phyloP scores from a whole-genome alignment of 202 grass and related monocot species.

The Eragrostis tef region DNA sequence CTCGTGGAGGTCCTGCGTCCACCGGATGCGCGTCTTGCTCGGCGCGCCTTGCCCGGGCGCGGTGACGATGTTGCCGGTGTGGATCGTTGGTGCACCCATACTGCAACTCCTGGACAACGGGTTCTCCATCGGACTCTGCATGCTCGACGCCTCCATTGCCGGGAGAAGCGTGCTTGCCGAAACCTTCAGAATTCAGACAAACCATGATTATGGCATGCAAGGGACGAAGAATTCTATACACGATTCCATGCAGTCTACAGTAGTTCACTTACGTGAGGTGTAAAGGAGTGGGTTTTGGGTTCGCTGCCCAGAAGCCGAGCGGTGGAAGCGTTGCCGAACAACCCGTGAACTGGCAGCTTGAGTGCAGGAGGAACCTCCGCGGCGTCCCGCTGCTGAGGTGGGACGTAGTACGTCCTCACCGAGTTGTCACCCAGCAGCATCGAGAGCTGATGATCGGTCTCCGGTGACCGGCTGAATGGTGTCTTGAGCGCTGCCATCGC shows the following conservation, averaged over 20 bases:
- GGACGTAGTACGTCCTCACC: slow-evolving; percentile 59
- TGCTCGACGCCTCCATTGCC: slow-evolving; percentile 35
- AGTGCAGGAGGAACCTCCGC: slow-evolving; percentile 6
- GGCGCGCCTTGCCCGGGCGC: slow-evolving; percentile 17
- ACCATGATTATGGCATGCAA: too few relatives aligned
- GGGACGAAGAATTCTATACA: neutral
- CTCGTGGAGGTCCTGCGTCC: slow-evolving; percentile 91
- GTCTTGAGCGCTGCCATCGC: neutral
- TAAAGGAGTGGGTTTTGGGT: slow-evolving; percentile 15
- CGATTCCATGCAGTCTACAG: neutral
- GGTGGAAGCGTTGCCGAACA: slow-evolving; percentile 25
- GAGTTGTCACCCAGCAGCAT: slow-evolving; percentile 37
- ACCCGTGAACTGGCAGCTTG: too few relatives aligned
- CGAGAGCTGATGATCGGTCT: slow-evolving; percentile 21
- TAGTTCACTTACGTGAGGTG: slow-evolving; percentile 39
- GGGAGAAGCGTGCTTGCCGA: slow-evolving; percentile 36
- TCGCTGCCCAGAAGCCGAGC: slow-evolving; percentile 20
- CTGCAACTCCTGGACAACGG: slow-evolving; percentile 24
- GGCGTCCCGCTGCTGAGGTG: slow-evolving; percentile 39
- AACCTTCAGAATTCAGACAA: slow-evolving; percentile 43
- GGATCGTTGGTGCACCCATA: neutral
- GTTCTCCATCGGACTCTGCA: slow-evolving; percentile 48
- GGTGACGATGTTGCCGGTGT: neutral
- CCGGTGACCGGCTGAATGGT: slow-evolving; percentile 37
- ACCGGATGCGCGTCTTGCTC: slow-evolving; percentile 81